Base-by-base conservation (phyloP, 495 filamentous ascomycete genomes). In the Massariosphaeria phaeospora region DNA sequence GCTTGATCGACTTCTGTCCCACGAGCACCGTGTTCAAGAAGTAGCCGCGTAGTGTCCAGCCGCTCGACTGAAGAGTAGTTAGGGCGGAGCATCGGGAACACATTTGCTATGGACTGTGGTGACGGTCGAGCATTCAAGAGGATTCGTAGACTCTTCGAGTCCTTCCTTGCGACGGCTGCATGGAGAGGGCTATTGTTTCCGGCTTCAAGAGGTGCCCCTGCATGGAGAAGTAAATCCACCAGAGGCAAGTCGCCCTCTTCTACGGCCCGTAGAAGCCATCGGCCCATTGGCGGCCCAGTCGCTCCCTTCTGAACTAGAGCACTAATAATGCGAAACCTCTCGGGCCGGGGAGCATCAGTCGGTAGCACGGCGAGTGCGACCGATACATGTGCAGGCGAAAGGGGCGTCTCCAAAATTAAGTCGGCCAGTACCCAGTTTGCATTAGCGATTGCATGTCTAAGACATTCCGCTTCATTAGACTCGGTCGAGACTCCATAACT, bases 241-340 rank as follows among this genome's bases (percentile, higher is more conserved):
- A 57, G 24, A 5, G 31, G 33, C 4, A 36, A n/a, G 35, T 62
- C 59, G 33, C 52, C 48, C 23, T 62, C 52, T 43, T 62, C 59
- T 11, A 57, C 59, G 8, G 52, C 47, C n/a, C 30, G 27, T 17
- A 57, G 29, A 12, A 62, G 52, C 52, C 46, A 57, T 33, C 34
- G 10, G 10, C 39, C 52, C 1, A 62, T 40, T 9, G 59, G 47
- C 18, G 47, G 20, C 0, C 59, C 59, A 18, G 13, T 57, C 26
- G 59, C 52, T 15, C 52, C 59, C 21, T 48, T 52, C n/a, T 46
- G 31, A n/a, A 57, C 25, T 1, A 62, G 26, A 6, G 39, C 24
- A 17, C 27, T 43, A 13, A 57, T 48, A 23, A 62, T 21, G 10
- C 35, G 40, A 9, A 53, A 31, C 30, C 59, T 44, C 7, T 62